A percentile compares a stretch with the other conserved stretches of the same genome.
These are phyloP conservation scores for Secale cereale DNA, from an alignment of 176 grass and related monocot species.

Conservation along the genomic window DNA sequence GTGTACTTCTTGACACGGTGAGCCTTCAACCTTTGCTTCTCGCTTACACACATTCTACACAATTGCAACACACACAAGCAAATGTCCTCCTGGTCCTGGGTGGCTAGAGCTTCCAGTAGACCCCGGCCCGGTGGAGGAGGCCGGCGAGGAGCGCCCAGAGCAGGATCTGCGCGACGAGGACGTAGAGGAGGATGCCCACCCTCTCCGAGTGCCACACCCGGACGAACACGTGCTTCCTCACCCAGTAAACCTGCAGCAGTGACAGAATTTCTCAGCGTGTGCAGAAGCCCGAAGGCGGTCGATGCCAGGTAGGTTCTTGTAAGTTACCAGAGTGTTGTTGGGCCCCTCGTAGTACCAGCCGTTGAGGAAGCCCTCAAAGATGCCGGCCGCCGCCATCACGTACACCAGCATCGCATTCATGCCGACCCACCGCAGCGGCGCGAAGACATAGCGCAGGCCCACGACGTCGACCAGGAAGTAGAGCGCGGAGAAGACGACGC, in stretches of 20 bases:
- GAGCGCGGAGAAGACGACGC: constrained; percentile 55
- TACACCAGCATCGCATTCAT: constrained; percentile 98
- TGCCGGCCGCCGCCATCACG: constrained; percentile 88
- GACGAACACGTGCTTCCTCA: constrained; percentile 84
- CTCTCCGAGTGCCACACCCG: constrained; percentile 66
- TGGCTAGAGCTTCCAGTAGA: constrained; percentile 86
- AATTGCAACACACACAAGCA: too few relatives aligned
- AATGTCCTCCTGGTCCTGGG: too few relatives aligned
- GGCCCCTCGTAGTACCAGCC: constrained; percentile 87
- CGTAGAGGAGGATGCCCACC: constrained; percentile 83
- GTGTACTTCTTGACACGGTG: too few relatives aligned
- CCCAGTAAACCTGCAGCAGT: constrained; percentile 71
- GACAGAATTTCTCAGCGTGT: neutral
- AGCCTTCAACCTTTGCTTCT: too few relatives aligned
- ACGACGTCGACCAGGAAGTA: constrained; percentile 89
- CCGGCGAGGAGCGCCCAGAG: constrained; percentile 80
- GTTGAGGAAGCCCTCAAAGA: constrained; percentile 96
- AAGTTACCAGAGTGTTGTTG: constrained; percentile 86
- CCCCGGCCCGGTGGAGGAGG: constrained; percentile 48
- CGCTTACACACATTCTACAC: too few relatives aligned
- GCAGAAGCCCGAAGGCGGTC: neutral
- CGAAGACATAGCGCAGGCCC: constrained; percentile 35
- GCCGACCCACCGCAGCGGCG: constrained; percentile 72
- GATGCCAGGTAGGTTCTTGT: neutral
- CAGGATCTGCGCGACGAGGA: constrained; percentile 81